Evolutionary conservation across 805 yeast genomes (phyloP), one percentile per base, ranked within the genome.

Genomic region (Komagataella pseudopastoris): DNA sequence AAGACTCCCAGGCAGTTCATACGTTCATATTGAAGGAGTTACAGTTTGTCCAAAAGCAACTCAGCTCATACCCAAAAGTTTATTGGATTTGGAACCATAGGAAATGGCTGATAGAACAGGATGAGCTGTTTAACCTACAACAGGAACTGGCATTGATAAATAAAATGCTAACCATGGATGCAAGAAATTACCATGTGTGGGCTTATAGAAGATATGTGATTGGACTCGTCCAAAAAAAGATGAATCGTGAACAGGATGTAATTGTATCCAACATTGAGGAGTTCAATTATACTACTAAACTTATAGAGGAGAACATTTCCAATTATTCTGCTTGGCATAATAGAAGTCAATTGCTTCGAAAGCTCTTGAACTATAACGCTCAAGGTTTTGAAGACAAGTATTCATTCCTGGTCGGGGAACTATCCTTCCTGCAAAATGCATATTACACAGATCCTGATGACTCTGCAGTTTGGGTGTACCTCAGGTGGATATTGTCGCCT

Each of bases 1-100:
- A 53, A 6, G 51, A 49, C 6, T 44, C 43, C 7, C 49, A 50
- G 8, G 60, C 61, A n/a, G 59, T 63, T 17, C 60, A 55, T 46
- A 60, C 57, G 45, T 57, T 60, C 3, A 60, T 67, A 6, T 68
- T 84, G 46, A 63, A 68, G 3, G 99, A 91, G 56, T 69, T 93
- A 47, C 56, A 65, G 22, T 80, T 87, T 60, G 72, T 81, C 1
- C 71, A 83, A 68, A 65, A 63, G 0, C 77, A 80, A 56, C 66
- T 93, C 58, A 77, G 76, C 51, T 66, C 72, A 52, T 82, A 67
- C 56, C 98, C 99, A 1, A 93, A 93, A 63, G 88, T 90, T 45
- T 93, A 93, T 62, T 93, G 98, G 96, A 82, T 93, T 10, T 93
- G 98, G 97, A 85, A 83, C 58, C 97, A 93, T 63, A 72, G 99